Base-by-base conservation (phyloP, 306 rosid species). In the Cucumis melo region DNA sequence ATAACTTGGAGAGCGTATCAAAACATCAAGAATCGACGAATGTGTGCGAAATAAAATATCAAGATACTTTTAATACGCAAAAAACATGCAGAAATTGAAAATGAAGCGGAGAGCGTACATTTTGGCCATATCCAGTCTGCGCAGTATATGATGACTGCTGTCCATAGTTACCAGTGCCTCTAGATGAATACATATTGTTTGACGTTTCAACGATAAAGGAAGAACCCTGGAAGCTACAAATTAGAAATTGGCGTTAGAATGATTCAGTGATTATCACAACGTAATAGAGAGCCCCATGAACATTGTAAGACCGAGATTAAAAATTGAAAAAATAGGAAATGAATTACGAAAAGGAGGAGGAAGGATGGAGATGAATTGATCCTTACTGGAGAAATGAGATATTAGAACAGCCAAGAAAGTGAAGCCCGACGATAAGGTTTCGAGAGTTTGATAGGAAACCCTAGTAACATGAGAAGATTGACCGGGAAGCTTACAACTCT, bases 101-200 rank as follows among this genome's bases (percentile, higher is more conserved):
- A 11, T 0, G 13, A 56, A 75, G 23, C 6, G 54, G 55, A 57
- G n/a, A 57, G 67, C 82, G 77, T 75, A 94, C 96, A 62, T 90
- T 92, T 80, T 89, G 91, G 81, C 88, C 95, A 77, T 89, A 94
- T 19, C 91, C 84, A 29, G 97, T 90, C 82, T 94, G 99, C 80
- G 93, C 93, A 34, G 88, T 42, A 74, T 89, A 94, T 7, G 99
- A 89, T 6, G 99, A 89, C 78, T 92, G 88, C 17, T 85, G 99
- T 29, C 97, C 91, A 61, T 92, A 94, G 51, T 87, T 88, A 78
- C 92, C 91, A 74, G 82, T 85, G 74, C 97, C 99, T 83, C 96
- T 81, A 15, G 97, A 89, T 36, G 97, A 89, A 82, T 92, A 94
- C 97, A 94, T 94, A 32, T 10, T 62, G 34, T 32, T 27, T 61